Percentiles rank a stretch among this genome's conserved stretches.
Conservation (phyloP, 257 asterid species). For the Gynochthodes officinalis region DNA sequence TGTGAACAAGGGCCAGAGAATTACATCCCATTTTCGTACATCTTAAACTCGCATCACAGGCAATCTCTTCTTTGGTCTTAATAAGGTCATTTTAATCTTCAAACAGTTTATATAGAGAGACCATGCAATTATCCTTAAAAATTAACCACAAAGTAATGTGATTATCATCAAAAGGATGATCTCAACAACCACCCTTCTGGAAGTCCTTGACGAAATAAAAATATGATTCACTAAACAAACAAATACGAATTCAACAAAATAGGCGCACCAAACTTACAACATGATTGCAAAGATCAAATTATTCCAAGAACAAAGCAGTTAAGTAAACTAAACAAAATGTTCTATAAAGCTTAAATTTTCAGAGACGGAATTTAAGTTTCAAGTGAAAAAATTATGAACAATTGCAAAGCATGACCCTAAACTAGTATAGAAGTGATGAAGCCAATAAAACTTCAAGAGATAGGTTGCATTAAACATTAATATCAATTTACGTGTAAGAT, state of each 20-base stretch:
- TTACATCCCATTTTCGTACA: not conserved
- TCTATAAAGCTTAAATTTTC: slow-evolving; percentile 9
- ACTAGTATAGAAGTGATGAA: slow-evolving; percentile 21
- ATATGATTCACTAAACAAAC: not conserved
- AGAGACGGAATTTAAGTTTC: slow-evolving; percentile 3
- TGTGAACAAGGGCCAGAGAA: not conserved
- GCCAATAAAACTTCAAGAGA: slow-evolving; percentile 27
- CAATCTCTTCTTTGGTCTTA: not conserved
- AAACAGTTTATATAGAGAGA: not conserved
- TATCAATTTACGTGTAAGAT: slow-evolving; percentile 39
- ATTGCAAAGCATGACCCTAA: slow-evolving; percentile 24
- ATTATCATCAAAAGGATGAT: not conserved
- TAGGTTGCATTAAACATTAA: slow-evolving; percentile 21
- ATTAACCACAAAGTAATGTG: not conserved
- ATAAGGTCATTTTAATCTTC: not conserved
- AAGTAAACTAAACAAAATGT: not conserved
- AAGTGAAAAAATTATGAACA: slow-evolving; percentile 42
- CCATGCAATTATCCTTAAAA: not conserved
- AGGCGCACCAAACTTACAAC: not conserved
- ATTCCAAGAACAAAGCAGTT: not conserved
- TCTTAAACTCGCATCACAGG: not conserved
- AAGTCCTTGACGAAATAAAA: not conserved
- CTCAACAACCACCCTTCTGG: not conserved
- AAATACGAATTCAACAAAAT: not conserved
- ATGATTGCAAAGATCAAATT: not conserved